Evolutionary conservation across 805 yeast genomes (phyloP), one percentile per base, ranked within the genome.

Genomic region (Yarrowia osloensis): DNA sequence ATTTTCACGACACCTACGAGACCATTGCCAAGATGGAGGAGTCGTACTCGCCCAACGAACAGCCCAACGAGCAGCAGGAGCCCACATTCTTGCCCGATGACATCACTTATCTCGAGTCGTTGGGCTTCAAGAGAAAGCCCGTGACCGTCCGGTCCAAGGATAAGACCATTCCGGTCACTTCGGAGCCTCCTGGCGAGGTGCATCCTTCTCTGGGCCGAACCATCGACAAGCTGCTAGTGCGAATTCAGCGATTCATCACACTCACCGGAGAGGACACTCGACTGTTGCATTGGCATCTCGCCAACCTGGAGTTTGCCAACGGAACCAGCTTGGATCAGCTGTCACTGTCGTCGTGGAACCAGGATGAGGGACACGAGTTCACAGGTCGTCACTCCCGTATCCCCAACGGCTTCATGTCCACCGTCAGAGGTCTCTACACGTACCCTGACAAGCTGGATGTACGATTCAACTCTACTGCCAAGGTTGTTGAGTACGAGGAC

Each of bases 311-410:
- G 71, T 77, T 76, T 70, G 70, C 73, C 24, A 71, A 74, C 39
- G 81, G 81, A 15, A 74, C 78, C 21, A 67, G 71, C 15, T 69
- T 78, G 22, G 74, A 77, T 57, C 69, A 74, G 31, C 73, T 79
- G 28, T 75, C 81, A 63, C 70, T 79, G 21, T 71, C 76, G 8
- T 71, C 77, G 21, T 79, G 82, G 82, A 78, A 79, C 29, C 81
- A 79, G 66, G 80, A 79, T 47, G 79, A 79, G 35, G 77, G 76
- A 1, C 75, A 77, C 57, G 75, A 79, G 65, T 79, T 80, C 59
- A 72, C 78, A 1, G 82, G 82, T 2, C 72, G 74, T 17, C 81
- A 78, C 65, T 73, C 78, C 2, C 77, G 78, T 76, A 70, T 79
- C 2, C 71, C 75, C 19, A 75, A 77, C 47, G 82, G 81, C 1